phyloP scores from a whole-genome alignment of 2,329 filamentous ascomycete species.

The Bisporella sp. region DNA sequence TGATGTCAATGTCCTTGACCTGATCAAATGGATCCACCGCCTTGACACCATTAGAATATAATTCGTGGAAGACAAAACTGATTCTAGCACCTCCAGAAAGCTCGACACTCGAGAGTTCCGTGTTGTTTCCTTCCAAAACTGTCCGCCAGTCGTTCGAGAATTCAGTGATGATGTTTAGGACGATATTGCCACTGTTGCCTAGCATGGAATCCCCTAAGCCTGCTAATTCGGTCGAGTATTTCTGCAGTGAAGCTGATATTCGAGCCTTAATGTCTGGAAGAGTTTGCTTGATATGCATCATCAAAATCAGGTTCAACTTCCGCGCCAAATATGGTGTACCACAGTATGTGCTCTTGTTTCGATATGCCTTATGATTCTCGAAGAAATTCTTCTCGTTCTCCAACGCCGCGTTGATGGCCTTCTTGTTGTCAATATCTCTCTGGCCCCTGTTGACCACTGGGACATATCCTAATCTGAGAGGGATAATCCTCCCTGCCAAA shows the following conservation, averaged over 20 bases:
- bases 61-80: constrained; percentile 97
- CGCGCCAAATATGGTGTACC: constrained; percentile 94
- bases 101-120: constrained; percentile 88
- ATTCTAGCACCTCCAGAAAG: constrained; percentile 96
- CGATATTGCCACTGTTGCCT: constrained; percentile 91
- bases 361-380: constrained; percentile 96
- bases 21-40: constrained; percentile 95
- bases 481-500: constrained; percentile 93
- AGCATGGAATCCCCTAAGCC: constrained; percentile 89
- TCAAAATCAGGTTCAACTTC: constrained; percentile 96
- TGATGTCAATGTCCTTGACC: constrained; percentile 95
- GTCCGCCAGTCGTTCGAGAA: constrained; percentile 98
- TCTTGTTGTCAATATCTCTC: constrained; percentile 97
- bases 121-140: constrained; percentile 92
- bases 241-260: constrained; percentile 87
- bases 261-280: constrained; percentile 97
- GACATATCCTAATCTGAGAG: constrained; percentile 87
- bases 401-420: constrained; percentile 81
- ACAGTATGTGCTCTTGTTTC: constrained; percentile 98
- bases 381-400: constrained; percentile 97
- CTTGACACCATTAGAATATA: constrained; percentile 96
- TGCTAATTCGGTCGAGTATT: constrained; percentile 77
- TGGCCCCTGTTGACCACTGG: constrained; percentile 97
- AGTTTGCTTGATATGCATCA: constrained; percentile 99
- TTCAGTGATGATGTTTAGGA: constrained; percentile 97